Conservation (phyloP, 257 asterid species). For the Solanum lycopersicoides region DNA sequence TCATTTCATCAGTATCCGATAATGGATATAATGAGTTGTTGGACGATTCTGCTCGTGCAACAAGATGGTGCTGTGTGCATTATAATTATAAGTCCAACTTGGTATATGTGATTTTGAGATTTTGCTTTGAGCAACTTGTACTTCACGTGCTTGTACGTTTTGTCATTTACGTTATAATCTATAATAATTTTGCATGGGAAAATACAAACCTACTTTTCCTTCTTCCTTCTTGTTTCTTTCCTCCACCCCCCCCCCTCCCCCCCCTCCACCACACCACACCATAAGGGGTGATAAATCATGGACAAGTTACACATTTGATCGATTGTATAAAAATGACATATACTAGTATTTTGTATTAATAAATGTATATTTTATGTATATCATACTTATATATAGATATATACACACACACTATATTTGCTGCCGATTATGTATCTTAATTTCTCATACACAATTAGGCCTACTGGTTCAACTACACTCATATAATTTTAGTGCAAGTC, state of each 20-base stretch:
- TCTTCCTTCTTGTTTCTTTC: not conserved
- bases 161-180: not conserved
- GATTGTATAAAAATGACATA: not conserved
- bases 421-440: not conserved
- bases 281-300: not conserved
- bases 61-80: conserved; percentile 26
- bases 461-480: not conserved
- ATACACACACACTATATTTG: not conserved
- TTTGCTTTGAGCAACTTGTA: conserved; percentile 5
- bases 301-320: not conserved
- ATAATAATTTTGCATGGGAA: conserved; percentile 6
- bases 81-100: conserved; percentile 1
- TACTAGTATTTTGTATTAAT: not conserved
- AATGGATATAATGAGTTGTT: not conserved
- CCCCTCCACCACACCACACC: too few relatives aligned
- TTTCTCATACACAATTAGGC: not conserved
- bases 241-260: not conserved
- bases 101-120: not conserved
- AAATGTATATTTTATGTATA: not conserved
- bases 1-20: not conserved
- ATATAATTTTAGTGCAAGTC: not conserved
- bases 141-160: conserved; percentile 9
- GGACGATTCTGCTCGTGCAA: conserved; percentile 11
- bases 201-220: not conserved
- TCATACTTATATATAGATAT: not conserved